These are phyloP conservation scores for Hymenoscyphus occultus DNA, from an alignment of 2,329 filamentous ascomycete species.

Conservation along the genomic window DNA sequence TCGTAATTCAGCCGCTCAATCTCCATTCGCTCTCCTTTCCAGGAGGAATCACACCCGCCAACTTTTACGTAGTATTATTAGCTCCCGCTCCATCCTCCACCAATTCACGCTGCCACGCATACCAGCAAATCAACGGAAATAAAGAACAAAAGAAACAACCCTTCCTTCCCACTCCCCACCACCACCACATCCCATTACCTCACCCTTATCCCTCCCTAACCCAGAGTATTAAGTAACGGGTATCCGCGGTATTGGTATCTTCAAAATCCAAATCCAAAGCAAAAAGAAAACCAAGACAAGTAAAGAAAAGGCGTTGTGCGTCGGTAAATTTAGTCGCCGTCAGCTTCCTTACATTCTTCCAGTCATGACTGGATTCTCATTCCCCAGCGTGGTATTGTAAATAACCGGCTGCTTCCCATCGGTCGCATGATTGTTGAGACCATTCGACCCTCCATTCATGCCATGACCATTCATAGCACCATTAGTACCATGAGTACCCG, in stretches of 20 bases:
- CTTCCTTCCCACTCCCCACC: background rate
- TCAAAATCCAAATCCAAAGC: conserved; percentile 1
- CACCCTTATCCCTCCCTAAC: background rate
- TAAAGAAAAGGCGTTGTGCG: background rate
- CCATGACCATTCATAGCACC: background rate
- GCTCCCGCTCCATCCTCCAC: too few species aligned
- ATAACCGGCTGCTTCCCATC: background rate
- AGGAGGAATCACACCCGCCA: too few species aligned
- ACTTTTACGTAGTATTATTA: too few species aligned
- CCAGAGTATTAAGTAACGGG: conserved; percentile 11
- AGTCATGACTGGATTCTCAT: conserved; percentile 28
- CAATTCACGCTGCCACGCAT: too few species aligned
- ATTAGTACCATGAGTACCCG: background rate
- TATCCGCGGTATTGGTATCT: conserved; percentile 15
- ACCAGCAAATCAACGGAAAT: too few species aligned
- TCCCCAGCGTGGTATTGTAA: conserved; percentile 25
- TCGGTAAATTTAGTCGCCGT: background rate
- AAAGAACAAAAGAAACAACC: too few species aligned
- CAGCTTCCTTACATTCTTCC: conserved; percentile 16
- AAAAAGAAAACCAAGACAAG: background rate
- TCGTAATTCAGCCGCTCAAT: too few species aligned
- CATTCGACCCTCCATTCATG: background rate
- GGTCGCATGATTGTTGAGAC: conserved; percentile 4
- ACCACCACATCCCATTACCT: background rate
- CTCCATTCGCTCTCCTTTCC: too few species aligned